Conservation (phyloP, 345 rosid species). For the Brassica rapa region DNA sequence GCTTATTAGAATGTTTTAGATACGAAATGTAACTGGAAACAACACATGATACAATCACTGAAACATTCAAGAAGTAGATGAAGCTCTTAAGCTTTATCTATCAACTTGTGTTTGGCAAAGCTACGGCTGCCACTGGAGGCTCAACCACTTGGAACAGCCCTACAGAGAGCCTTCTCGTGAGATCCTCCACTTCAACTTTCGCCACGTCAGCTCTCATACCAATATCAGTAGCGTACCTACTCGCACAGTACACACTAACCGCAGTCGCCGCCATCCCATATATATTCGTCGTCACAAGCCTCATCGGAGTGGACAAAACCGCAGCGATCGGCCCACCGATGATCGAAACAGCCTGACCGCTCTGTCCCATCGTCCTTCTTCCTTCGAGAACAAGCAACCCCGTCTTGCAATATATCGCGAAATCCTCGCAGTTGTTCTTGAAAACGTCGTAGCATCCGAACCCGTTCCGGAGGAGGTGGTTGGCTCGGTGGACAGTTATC, state of each 20-base stretch:
- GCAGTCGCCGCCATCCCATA: constrained; percentile 90
- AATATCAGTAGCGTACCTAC: constrained; percentile 83
- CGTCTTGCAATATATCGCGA: not conserved
- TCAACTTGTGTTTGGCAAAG: not conserved
- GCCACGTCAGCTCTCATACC: constrained; percentile 79
- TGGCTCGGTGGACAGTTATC: constrained; percentile 65
- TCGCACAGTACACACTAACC: constrained; percentile 46
- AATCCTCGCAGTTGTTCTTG: constrained; percentile 33
- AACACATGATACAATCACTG: not conserved
- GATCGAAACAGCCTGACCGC: not conserved
- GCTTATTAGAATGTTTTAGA: not conserved
- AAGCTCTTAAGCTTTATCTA: not conserved
- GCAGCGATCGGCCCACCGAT: constrained; percentile 81
- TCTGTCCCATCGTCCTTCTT: not conserved
- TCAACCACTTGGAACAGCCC: constrained; percentile 65
- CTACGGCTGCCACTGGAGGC: constrained; percentile 34
- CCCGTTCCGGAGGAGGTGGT: constrained; percentile 75
- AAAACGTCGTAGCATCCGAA: constrained; percentile 62
- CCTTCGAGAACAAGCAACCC: not conserved
- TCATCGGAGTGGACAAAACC: constrained; percentile 64
- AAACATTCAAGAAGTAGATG: not conserved
- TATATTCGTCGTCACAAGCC: constrained; percentile 70
- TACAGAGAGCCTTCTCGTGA: constrained; percentile 60
- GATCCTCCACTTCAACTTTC: constrained; percentile 75
- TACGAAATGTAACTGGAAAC: not conserved